Percentiles rank a stretch among this genome's conserved stretches.
phyloP scores from a whole-genome alignment of 441 rosid genomes.

The Brassica balearica region DNA sequence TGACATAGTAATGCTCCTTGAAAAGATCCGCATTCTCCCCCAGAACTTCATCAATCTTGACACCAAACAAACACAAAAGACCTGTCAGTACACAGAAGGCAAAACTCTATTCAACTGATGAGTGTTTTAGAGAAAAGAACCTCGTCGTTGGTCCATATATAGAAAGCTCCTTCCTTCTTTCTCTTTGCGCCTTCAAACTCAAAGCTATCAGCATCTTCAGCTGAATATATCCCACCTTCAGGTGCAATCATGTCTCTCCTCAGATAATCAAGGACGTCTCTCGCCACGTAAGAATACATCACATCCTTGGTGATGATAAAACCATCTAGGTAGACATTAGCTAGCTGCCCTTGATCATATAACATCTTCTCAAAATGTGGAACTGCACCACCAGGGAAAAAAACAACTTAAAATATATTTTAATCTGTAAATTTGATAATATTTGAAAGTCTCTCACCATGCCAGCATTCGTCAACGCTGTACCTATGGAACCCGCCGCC shows the following conservation, averaged over 20 bases:
- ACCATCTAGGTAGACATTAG: conserved; percentile 79
- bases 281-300: conserved; percentile 62
- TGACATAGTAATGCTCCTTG: conserved; percentile 80
- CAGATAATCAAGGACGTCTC: conserved; percentile 87
- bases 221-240: conserved; percentile 87
- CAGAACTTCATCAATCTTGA: conserved; percentile 76
- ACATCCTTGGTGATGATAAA: conserved; percentile 73
- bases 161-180: conserved; percentile 95
- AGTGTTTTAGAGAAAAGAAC: conserved; percentile 44
- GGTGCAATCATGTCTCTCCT: conserved; percentile 94
- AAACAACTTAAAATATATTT: not conserved
- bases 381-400: conserved; percentile 61
- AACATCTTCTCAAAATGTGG: conserved; percentile 99
- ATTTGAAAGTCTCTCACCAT: conserved; percentile 60
- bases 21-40: conserved; percentile 78
- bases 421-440: not conserved
- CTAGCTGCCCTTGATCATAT: conserved; percentile 96
- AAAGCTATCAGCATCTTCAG: conserved; percentile 98
- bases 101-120: not conserved
- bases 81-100: not conserved
- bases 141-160: conserved; percentile 84
- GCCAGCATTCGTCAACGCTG: conserved; percentile 97
- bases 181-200: conserved; percentile 63
- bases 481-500: conserved; percentile 98
- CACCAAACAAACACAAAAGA: conserved; percentile 11